Evolutionary conservation across 208 protist genomes (phyloP).

Genomic region (Leishmania gerbilli): DNA sequence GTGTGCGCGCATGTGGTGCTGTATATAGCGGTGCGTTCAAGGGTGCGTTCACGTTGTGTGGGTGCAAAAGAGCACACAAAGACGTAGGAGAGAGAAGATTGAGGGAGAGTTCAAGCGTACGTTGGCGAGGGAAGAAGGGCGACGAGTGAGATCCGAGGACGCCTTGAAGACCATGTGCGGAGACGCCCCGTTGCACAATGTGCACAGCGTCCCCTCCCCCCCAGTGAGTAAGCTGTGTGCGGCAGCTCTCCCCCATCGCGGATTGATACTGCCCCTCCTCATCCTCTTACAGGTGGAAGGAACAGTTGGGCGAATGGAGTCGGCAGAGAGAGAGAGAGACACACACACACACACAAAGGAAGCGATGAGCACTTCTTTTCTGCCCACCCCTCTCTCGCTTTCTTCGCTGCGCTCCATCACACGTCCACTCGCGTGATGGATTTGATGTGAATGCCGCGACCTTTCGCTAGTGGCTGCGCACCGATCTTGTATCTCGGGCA

Average conservation of each 20-base stretch:
- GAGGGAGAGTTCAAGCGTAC: not conserved
- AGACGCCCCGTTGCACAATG: not conserved
- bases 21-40: not conserved
- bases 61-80: not conserved
- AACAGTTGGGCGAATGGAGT: not conserved
- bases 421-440: not conserved
- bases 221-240: not conserved
- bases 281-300: not conserved
- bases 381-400: not conserved
- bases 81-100: not conserved
- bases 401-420: not conserved
- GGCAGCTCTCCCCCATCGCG: not conserved
- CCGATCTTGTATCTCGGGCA: not conserved
- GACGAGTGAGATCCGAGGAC: not conserved
- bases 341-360: not conserved
- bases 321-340: not conserved
- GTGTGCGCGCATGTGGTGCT: not conserved
- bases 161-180: not conserved
- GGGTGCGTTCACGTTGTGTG: not conserved
- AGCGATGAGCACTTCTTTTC: not conserved
- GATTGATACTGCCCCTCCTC: not conserved
- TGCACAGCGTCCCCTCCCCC: not conserved
- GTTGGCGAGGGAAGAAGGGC: not conserved
- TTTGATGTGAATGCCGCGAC: not conserved
- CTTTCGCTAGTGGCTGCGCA: not conserved